Percentiles rank a stretch among this genome's conserved stretches.
These are phyloP conservation scores for Phytophthora crassamura DNA, from an alignment of 352 stramenopile species.

Conservation along the genomic window DNA sequence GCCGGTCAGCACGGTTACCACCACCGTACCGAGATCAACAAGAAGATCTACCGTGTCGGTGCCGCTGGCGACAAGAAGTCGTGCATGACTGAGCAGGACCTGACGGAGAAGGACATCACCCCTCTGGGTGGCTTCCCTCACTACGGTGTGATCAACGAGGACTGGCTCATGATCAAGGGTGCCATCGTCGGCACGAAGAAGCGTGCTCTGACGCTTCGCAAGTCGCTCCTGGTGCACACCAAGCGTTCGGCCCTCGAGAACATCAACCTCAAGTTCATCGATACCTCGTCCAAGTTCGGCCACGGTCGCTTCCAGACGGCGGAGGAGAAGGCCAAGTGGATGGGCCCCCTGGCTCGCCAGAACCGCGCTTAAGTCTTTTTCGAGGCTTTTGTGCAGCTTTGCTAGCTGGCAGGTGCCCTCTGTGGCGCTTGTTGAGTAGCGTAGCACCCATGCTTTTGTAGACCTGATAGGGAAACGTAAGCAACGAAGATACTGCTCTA, in stretches of 20 bases:
- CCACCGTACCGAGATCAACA: slow-evolving; percentile 99
- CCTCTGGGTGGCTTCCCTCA: slow-evolving; percentile 99
- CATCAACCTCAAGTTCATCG: slow-evolving; percentile 96
- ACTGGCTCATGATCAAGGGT: slow-evolving; percentile 99
- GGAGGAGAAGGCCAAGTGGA: slow-evolving; percentile 99
- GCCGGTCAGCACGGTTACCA: slow-evolving; percentile 99
- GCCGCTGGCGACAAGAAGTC: slow-evolving; percentile 93
- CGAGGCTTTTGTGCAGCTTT: slow-evolving; percentile 25
- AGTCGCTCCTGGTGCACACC: slow-evolving; percentile 98
- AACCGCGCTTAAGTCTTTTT: slow-evolving; percentile 82
- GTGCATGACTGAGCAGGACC: slow-evolving; percentile 98
- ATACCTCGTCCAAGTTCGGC: slow-evolving; percentile 99
- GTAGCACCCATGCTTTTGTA: slow-evolving; percentile 27
- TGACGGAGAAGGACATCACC: slow-evolving; percentile 99
- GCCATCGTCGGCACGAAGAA: slow-evolving; percentile 99
- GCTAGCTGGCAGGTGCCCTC: slow-evolving; percentile 18
- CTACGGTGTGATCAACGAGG: slow-evolving; percentile 99
- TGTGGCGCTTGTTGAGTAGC: slow-evolving; percentile 31
- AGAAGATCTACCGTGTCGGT: slow-evolving; percentile 99
- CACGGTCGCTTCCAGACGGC: slow-evolving; percentile 99
- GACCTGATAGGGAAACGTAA: slow-evolving; percentile 28
- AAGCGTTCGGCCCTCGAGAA: slow-evolving; percentile 97
- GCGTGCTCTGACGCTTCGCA: slow-evolving; percentile 98
- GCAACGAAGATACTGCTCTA: slow-evolving; percentile 51
- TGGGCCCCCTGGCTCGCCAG: slow-evolving; percentile 95